Evolutionary conservation across 805 yeast genomes (phyloP), one percentile per base, ranked within the genome.

Genomic region (Kazachstania bromeliacearum): DNA sequence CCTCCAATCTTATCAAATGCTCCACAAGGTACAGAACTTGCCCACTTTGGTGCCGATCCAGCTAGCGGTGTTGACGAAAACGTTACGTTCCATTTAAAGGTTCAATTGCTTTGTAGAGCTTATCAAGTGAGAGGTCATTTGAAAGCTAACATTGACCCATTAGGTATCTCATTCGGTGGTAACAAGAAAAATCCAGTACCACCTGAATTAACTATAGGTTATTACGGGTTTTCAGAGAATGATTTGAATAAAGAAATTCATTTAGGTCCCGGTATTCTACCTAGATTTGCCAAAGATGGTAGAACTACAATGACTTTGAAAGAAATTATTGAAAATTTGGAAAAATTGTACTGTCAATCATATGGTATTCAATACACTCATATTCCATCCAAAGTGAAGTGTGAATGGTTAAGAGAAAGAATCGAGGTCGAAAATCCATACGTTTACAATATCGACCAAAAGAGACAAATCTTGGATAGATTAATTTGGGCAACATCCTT

Each of bases 61-160:
- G 49, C 64, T 12, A 61, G 68, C 14, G 55, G 59, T 28, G 74
- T 73, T 19, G 70, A 72, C 34, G 70, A 77, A 53, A 85, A 79
- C 46, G 85, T 88, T 31, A 71, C 82, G 45, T 72, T 84, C 44
- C 97, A 92, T 62, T 75, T 92, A 70, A 92, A 92, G 63, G 94
- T 87, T 13, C 99, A 92, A 71, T 75, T 92, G 51, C 72, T 92
- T 52, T 96, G 94, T 45, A 83, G 99, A 63, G 98, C 98, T 21
- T 92, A 88, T 67, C 98, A 92, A 69, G 98, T 92, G 36, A 79
- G 97, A 64, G 99, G 98, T 48, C 99, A 92, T 63, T 82, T 79
- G 62, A 85, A 84, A 68, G 96, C 97, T 31, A 80, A 78, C 51
- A 79, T 87, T 43, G 99, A 92, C 63, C 99, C 99, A n/a, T 69